Base-by-base conservation (phyloP, 2,329 filamentous ascomycete genomes). In the Sporothrix euskadiensis region DNA sequence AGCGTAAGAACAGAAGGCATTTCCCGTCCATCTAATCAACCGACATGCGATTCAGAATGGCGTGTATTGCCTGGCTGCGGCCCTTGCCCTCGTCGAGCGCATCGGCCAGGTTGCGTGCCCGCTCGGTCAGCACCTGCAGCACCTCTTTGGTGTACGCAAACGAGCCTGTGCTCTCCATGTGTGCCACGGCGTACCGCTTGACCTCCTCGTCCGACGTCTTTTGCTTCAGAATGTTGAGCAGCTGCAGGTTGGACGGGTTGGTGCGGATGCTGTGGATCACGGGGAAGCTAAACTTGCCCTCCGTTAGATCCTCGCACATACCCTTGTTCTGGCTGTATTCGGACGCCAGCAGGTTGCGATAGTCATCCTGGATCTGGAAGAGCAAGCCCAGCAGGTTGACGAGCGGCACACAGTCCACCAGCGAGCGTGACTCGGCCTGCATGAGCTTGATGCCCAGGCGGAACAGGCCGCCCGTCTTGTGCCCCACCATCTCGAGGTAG, bases 221-320 rank as follows among this genome's bases (percentile, higher is more conserved):
- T 82, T 98, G 94, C 82, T 93, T 93, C 57, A 98, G 85, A 73
- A 98, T 98, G 80, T 96, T 97, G 81, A 98, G 88, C 72, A 99
- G 88, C 79, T 97, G 91, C 77, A 92, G 85, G 80, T 94, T 92
- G 41, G 84, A 83, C 22, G 89, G 92, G 80, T 94, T 88, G 74
- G 91, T 84, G 74, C 93, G 92, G 77, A 98, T 97, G 81, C 92
- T 92, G 83, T 98, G 95, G 78, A 98, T 97, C 78, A 98, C 91
- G 56, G 94, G 94, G 81, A 98, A 98, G 35, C 92, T 95, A 84
- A 98, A 98, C 86, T 98, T 98, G 76, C 95, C 95, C 84, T 98
- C 96, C 0, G 94, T 98, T 78, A 98, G 84, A 82, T 98, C 96
- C 84, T 98, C 95, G 82, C 93, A 97, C 77, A 97, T 88, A 69